Percentiles rank a stretch among this genome's conserved stretches.
Conservation (phyloP, 1,284 basidiomycete species). For the Tilletia walkeri region DNA sequence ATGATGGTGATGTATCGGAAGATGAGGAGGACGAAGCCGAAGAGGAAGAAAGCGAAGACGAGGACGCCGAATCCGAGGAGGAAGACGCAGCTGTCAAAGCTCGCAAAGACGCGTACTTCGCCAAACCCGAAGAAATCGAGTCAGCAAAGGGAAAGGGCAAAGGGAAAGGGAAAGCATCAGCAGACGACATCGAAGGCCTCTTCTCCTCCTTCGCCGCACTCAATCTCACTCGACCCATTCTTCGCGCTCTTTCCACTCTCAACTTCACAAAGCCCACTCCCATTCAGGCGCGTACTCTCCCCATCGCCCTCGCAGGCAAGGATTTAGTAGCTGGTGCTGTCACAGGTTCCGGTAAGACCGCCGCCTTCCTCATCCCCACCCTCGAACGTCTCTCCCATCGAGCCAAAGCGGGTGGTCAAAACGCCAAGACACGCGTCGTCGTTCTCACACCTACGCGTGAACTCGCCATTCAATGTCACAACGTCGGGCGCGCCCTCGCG, state of each 20-base stretch:
- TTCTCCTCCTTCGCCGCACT: constrained; percentile 70
- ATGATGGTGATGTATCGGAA: constrained; percentile 57
- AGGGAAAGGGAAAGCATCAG: constrained; percentile 19
- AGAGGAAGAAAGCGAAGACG: constrained; percentile 46
- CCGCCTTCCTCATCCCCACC: constrained; percentile 91
- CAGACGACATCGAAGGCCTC: constrained; percentile 32
- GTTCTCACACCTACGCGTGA: constrained; percentile 91
- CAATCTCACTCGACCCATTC: constrained; percentile 82
- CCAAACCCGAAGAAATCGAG: constrained; percentile 29
- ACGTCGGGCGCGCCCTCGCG: constrained; percentile 80
- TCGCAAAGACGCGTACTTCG: constrained; percentile 52
- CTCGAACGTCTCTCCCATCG: constrained; percentile 71
- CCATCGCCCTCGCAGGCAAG: constrained; percentile 86
- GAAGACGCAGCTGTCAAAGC: constrained; percentile 35
- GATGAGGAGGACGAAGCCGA: constrained; percentile 40
- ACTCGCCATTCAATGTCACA: constrained; percentile 88
- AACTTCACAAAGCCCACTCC: constrained; percentile 85
- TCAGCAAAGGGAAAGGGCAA: background rate
- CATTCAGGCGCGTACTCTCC: constrained; percentile 88
- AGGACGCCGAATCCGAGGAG: constrained; percentile 29
- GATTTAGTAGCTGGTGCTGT: constrained; percentile 93
- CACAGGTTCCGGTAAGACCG: constrained; percentile 94
- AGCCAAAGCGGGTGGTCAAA: constrained; percentile 18
- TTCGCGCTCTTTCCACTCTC: constrained; percentile 79
- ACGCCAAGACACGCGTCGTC: constrained; percentile 79